These are phyloP conservation scores for Erigeron philadelphicus DNA, from an alignment of 140 eudicot genomes.

Conservation along the genomic window DNA sequence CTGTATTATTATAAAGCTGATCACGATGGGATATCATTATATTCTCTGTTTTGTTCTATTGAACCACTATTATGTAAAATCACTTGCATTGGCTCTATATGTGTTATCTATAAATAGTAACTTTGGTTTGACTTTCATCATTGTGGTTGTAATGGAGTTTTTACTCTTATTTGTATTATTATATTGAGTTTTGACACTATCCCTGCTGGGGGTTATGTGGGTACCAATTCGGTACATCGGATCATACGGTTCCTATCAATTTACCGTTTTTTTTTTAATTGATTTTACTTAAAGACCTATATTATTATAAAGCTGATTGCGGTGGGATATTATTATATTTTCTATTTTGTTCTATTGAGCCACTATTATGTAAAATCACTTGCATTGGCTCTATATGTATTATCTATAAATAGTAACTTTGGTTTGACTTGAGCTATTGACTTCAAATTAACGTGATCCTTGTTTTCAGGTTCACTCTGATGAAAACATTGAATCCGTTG, in stretches of 20 bases:
- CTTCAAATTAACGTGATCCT: conserved; percentile 20
- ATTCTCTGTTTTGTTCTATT: not conserved
- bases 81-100: not conserved
- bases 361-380: not conserved
- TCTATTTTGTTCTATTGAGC: not conserved
- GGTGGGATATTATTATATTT: not conserved
- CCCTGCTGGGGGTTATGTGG: too few relatives aligned
- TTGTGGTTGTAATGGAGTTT: too few relatives aligned
- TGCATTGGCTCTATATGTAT: not conserved
- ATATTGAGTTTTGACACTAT: too few relatives aligned
- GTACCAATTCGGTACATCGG: too few relatives aligned
- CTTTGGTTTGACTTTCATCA: conserved; percentile 22
- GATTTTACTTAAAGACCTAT: not conserved
- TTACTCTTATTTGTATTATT: too few relatives aligned
- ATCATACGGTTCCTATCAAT: too few relatives aligned
- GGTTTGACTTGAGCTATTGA: conserved; percentile 18
- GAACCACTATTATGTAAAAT: not conserved
- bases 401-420: conserved; percentile 4
- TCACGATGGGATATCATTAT: not conserved
- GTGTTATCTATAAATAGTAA: not conserved
- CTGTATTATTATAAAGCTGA: not conserved
- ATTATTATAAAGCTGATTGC: not conserved
- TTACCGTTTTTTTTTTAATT: too few relatives aligned
- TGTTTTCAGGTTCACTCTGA: conserved; percentile 68
- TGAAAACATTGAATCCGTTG: conserved; percentile 77